Evolutionary conservation across 2,329 filamentous ascomycete genomes (phyloP), one percentile per base, ranked within the genome.

Genomic region (Phoma sp.): DNA sequence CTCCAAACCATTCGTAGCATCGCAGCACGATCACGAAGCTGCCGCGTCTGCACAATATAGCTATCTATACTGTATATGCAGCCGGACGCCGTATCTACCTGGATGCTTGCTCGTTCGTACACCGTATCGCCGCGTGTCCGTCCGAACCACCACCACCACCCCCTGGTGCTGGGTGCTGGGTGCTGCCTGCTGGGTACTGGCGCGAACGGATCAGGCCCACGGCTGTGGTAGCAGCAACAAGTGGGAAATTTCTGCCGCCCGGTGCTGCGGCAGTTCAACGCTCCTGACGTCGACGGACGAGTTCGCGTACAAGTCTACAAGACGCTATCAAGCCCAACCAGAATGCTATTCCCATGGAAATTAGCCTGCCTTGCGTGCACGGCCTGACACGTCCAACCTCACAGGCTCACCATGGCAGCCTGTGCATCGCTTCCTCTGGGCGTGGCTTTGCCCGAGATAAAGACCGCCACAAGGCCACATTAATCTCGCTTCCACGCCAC

Each of bases 221-320:
- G 15, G 32, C 9, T 6, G 6, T 35, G 32, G 25, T 51, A 54
- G 57, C 53, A 50, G 55, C 62, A 64, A 61, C 62, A 64, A 61
- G 58, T 17, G 44, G 24, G 44, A 53, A 50, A 54, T 52, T 31
- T 39, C 47, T 55, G 52, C 37, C 22, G 45, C 45, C 45, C 52
- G 45, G 22, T 45, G 41, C 54, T 51, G 44, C 52, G 36, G 56
- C 55, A 61, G 51, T 57, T 62, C 60, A 57, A 60, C 58, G 61
- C 59, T 58, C 64, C 61, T 68, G 65, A 67, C 64, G 65, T 68
- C 55, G 61, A 48, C 55, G 62, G 55, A 62, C 62, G 63, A 50
- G 40, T 61, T 52, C 47, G 41, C 53, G 43, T 47, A 51, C 32
- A 48, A 45, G 41, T 24, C 25, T 47, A 51, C 32, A 48, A 45